These are phyloP conservation scores for Trifolium subterraneum DNA, from an alignment of 306 rosid species.

Conservation along the genomic window DNA sequence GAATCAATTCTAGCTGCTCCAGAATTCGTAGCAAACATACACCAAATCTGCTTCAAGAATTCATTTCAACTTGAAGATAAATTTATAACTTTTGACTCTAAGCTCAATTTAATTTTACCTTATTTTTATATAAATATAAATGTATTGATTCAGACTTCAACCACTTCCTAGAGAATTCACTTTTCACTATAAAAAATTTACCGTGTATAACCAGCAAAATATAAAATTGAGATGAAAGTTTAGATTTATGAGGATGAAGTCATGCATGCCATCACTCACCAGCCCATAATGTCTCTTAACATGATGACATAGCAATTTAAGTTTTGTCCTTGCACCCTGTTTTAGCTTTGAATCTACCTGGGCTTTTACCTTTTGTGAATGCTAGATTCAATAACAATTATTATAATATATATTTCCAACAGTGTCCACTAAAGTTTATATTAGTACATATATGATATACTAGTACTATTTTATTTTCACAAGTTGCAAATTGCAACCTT, in stretches of 20 bases:
- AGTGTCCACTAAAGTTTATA: slow-evolving; percentile 29
- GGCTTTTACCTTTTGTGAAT: slow-evolving; percentile 38
- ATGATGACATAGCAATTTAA: slow-evolving; percentile 58
- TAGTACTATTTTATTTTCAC: background rate
- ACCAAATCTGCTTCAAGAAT: no score
- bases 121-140: no score
- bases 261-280: slow-evolving; percentile 46
- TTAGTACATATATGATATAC: background rate
- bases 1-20: no score
- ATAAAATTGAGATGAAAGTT: background rate
- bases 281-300: slow-evolving; percentile 52
- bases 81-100: background rate
- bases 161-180: no score
- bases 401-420: slow-evolving; percentile 42
- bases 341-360: slow-evolving; percentile 46
- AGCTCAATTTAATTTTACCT: no score
- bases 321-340: slow-evolving; percentile 41
- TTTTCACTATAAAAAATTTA: no score
- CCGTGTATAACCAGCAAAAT: no score
- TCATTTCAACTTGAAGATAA: background rate
- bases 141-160: no score
- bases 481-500: slow-evolving; percentile 1
- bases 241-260: slow-evolving; percentile 32
- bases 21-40: no score
- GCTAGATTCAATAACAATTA: slow-evolving; percentile 46